These are phyloP conservation scores for Gossypium stocksii DNA, from an alignment of 345 rosid species.

Conservation along the genomic window DNA sequence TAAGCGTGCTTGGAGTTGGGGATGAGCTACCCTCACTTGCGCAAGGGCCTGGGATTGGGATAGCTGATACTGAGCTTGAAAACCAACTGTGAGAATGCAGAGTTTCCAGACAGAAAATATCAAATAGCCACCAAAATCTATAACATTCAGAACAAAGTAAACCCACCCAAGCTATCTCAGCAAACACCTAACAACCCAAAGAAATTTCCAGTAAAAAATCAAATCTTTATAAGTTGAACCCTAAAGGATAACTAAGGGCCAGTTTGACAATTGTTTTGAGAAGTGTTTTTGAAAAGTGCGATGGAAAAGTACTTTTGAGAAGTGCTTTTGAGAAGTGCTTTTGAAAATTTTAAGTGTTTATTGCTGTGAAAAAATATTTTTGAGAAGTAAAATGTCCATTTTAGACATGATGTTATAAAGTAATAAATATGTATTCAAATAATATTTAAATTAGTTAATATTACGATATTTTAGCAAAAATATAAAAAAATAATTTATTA, in stretches of 20 bases:
- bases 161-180: neutral
- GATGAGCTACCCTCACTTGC: constrained; percentile 33
- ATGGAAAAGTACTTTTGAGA: no score
- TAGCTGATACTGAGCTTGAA: constrained; percentile 26
- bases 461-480: no score
- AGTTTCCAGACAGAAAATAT: neutral
- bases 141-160: neutral
- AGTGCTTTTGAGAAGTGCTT: no score
- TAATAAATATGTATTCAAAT: no score
- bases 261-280: no score
- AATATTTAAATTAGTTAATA: no score
- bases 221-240: neutral
- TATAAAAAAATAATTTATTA: no score
- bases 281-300: no score
- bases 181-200: neutral
- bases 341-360: no score
- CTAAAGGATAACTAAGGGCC: neutral
- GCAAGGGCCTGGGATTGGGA: neutral
- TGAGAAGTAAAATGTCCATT: no score
- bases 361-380: no score
- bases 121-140: neutral
- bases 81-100: constrained; percentile 35
- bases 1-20: constrained; percentile 79
- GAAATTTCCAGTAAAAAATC: neutral
- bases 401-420: no score